Evolutionary conservation across 164 flowering plant species (phyloP).

Genomic region (Vitis labrusca): DNA sequence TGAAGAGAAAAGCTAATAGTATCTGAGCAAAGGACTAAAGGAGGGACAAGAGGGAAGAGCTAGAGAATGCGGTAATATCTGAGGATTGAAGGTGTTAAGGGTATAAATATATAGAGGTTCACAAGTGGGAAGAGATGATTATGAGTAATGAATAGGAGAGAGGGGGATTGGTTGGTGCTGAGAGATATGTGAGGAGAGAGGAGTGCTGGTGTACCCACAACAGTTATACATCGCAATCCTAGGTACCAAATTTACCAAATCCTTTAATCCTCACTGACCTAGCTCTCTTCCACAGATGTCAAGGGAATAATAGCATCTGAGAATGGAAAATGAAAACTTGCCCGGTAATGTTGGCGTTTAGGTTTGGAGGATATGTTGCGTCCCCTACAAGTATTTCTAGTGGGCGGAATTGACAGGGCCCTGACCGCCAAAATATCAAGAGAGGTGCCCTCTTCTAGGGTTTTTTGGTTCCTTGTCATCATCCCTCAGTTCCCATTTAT

Average conservation of each 20-base stretch:
- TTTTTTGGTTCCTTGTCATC: conserved; percentile 11
- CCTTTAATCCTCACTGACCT: conserved; percentile 31
- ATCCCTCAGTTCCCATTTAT: conserved; percentile 11
- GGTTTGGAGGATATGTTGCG: conserved; percentile 36
- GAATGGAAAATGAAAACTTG: conserved; percentile 21
- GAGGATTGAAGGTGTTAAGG: conserved; percentile 4
- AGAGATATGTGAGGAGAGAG: conserved; percentile 30
- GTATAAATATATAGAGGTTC: conserved; percentile 14
- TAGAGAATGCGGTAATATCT: conserved; percentile 11
- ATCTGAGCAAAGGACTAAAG: not conserved
- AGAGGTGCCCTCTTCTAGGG: not conserved
- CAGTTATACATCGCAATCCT: conserved; percentile 67
- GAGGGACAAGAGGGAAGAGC: conserved; percentile 8
- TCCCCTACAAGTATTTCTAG: conserved; percentile 36
- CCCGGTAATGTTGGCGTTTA: conserved; percentile 26
- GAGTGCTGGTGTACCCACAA: conserved; percentile 27
- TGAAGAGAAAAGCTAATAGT: not conserved
- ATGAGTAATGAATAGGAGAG: conserved; percentile 27
- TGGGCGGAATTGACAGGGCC: conserved; percentile 25
- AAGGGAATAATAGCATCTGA: conserved; percentile 12
- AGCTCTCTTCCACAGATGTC: conserved; percentile 23
- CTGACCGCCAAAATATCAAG: conserved; percentile 18
- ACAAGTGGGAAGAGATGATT: not conserved
- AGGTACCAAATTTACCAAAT: conserved; percentile 35
- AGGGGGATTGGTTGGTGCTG: conserved; percentile 31